Evolutionary conservation across 306 rosid species (phyloP).

Genomic region (Geum urbanum): DNA sequence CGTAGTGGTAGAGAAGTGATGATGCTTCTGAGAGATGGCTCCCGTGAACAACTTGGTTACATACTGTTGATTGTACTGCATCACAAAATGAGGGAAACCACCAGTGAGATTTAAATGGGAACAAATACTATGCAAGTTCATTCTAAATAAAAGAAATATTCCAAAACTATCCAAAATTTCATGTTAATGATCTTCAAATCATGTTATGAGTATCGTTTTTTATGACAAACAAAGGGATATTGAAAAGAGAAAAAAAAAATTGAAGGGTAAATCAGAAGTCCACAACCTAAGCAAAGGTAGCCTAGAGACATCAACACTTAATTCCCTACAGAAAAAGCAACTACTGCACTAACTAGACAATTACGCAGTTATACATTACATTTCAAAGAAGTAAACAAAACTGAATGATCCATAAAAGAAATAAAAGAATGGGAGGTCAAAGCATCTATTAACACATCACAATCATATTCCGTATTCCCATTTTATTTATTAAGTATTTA

Average conservation of each 20-base stretch:
- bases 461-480: neutral
- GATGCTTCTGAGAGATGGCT: constrained; percentile 26
- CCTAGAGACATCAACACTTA: too few species aligned
- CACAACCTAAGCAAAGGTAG: too few species aligned
- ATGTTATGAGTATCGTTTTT: too few species aligned
- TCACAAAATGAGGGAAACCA: neutral
- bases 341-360: too few species aligned
- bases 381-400: too few species aligned
- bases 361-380: too few species aligned
- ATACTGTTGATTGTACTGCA: constrained; percentile 15
- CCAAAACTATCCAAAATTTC: neutral
- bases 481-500: neutral
- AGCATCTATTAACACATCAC: neutral
- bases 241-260: too few species aligned
- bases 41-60: constrained; percentile 22
- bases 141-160: neutral
- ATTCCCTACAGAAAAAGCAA: too few species aligned
- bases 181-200: neutral
- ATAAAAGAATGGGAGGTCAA: too few species aligned
- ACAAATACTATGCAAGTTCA: neutral
- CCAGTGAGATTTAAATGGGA: neutral
- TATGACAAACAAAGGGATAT: too few species aligned
- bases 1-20: constrained; percentile 29
- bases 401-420: too few species aligned
- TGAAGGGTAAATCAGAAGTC: too few species aligned